Evolutionary conservation across 208 protist genomes (phyloP).

Genomic region (Strigomonas galati): DNA sequence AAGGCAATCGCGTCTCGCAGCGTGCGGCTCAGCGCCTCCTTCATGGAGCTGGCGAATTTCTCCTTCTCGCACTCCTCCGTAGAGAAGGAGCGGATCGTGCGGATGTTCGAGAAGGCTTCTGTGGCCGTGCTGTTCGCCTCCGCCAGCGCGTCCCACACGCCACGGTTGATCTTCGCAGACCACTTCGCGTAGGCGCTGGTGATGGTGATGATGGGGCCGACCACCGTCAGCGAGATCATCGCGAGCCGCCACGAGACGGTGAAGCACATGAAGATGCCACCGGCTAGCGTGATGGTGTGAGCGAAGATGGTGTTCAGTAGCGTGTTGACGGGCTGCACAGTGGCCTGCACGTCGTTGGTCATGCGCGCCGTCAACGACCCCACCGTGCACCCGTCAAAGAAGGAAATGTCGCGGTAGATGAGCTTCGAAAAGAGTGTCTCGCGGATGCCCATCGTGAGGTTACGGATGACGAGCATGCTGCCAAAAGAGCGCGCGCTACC

Average conservation of each 20-base stretch:
- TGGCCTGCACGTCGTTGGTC: slow-evolving; percentile 62
- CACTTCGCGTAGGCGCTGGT: slow-evolving; percentile 44
- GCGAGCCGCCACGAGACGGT: slow-evolving; percentile 41
- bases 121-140: slow-evolving; percentile 48
- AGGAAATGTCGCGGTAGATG: slow-evolving; percentile 47
- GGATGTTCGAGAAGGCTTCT: slow-evolving; percentile 59
- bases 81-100: slow-evolving; percentile 59
- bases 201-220: slow-evolving; percentile 49
- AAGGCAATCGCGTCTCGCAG: slow-evolving; percentile 37
- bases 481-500: slow-evolving; percentile 45
- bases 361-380: slow-evolving; percentile 54
- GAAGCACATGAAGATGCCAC: slow-evolving; percentile 46
- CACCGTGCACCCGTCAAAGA: slow-evolving; percentile 49
- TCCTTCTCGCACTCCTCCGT: slow-evolving; percentile 39
- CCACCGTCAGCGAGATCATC: slow-evolving; percentile 50
- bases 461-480: slow-evolving; percentile 44
- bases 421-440: slow-evolving; percentile 37
- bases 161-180: slow-evolving; percentile 39
- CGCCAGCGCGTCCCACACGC: slow-evolving; percentile 53
- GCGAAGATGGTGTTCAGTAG: slow-evolving; percentile 41
- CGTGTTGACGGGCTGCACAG: slow-evolving; percentile 39
- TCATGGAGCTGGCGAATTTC: slow-evolving; percentile 36
- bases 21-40: slow-evolving; percentile 37
- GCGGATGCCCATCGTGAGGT: slow-evolving; percentile 44
- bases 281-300: slow-evolving; percentile 42